These are phyloP conservation scores for Arabidopsis lyrata DNA, from an alignment of 441 rosid species.

Conservation along the genomic window DNA sequence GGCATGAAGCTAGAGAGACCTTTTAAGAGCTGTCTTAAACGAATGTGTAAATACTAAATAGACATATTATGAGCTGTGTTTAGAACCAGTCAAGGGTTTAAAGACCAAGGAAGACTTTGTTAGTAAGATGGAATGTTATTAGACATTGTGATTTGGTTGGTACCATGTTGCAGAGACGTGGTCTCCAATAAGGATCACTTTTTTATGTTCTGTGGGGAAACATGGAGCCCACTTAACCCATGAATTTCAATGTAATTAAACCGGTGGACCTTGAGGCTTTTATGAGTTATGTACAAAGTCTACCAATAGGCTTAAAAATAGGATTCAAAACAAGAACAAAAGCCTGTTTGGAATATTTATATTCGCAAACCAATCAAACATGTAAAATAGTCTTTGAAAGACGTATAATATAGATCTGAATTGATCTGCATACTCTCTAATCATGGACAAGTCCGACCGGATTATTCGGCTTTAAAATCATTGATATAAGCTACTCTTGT, in stretches of 20 bases:
- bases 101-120: conserved; percentile 38
- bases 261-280: conserved; percentile 14
- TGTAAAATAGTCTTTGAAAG: neutral
- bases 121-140: conserved; percentile 14
- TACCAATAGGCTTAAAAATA: conserved; percentile 1
- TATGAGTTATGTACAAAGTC: neutral
- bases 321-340: conserved; percentile 10
- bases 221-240: conserved; percentile 43
- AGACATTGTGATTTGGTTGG: conserved; percentile 41
- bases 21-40: conserved; percentile 28
- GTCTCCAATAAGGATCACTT: conserved; percentile 32
- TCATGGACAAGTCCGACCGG: neutral
- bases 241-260: conserved; percentile 5
- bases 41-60: conserved; percentile 24
- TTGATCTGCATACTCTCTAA: neutral
- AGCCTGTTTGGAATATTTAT: neutral
- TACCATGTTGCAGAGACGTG: conserved; percentile 46
- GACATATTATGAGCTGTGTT: conserved; percentile 36
- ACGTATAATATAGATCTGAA: neutral
- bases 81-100: conserved; percentile 31
- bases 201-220: conserved; percentile 15
- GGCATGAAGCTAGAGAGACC: conserved; percentile 19
- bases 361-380: neutral
- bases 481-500: conserved; percentile 9
- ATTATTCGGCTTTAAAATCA: neutral